Evolutionary conservation across 768 basidiomycete genomes (phyloP), one percentile per base, ranked within the genome.

Genomic region (Mycena crocata): DNA sequence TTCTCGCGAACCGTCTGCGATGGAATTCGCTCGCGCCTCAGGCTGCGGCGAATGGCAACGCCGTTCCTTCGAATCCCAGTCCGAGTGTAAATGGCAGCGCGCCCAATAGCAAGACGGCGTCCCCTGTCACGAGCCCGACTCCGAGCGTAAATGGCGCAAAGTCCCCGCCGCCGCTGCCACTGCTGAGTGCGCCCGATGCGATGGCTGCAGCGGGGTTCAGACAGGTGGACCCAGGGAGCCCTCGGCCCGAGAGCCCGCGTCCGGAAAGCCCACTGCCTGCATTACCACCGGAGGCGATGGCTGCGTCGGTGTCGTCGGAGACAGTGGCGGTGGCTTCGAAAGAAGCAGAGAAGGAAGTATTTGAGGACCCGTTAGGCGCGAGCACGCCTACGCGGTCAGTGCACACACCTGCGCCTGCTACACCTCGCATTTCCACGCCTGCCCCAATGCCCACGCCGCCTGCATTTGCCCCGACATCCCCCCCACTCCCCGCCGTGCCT

Each of bases 1-100:
- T 58, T 83, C 84, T 35, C 79, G 81, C 69, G 24, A 61, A 72
- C 56, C 63, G 63, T 48, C 72, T 67, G 50, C 61, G 60, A 55
- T 71, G 72, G 71, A 66, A 57, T 40, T 67, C 69, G 54, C 69
- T 70, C 24, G 57, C 69, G 26, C 54, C 69, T 15, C 50, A 32
- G 37, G 60, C 68, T 13, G 66, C 23, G 39, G 56, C 30, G 9
- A 65, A 61, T 48, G 46, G 54, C 50, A 56, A n/a, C 32, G n/a
- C n/a, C n/a, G n/a, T n/a, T n/a, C n/a, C n/a, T n/a, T 8, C 61
- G 14, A 64, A 28, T 44, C 51, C 64, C n/a, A 62, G 31, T 9
- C 42, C 68, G 17, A 69, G 64, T 24, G 64, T 63, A 40, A 70
- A 70, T 70, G 62, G 69, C 65, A 52, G 45, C 34, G 54, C 52